Conservation (phyloP, 1,284 basidiomycete species). For the Ceratobasidium sp. region DNA sequence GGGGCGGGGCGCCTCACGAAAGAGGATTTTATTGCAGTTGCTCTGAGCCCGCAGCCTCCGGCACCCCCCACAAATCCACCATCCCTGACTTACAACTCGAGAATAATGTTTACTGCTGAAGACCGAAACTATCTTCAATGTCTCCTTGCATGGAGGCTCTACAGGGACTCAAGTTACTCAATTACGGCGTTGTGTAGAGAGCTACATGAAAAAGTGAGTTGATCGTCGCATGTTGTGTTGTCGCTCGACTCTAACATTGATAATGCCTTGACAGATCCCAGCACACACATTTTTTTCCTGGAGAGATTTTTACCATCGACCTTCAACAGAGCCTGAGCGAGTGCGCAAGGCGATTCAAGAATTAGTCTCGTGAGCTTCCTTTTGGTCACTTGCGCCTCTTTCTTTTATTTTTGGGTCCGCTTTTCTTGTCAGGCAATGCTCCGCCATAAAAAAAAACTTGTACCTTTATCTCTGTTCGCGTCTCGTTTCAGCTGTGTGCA, state of each 20-base stretch:
- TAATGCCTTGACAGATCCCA: neutral
- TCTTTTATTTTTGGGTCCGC: neutral
- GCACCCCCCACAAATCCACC: neutral
- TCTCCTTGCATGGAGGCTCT: conserved; percentile 23
- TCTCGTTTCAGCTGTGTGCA: neutral
- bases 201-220: conserved; percentile 3
- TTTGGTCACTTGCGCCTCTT: neutral
- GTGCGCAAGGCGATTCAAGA: neutral
- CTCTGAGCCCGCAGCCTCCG: conserved; percentile 11
- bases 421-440: neutral
- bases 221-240: neutral
- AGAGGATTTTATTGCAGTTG: conserved; percentile 16
- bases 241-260: neutral
- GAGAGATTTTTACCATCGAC: neutral
- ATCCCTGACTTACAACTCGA: neutral
- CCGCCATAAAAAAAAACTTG: neutral
- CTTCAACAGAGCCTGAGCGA: neutral
- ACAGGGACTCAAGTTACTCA: conserved; percentile 7
- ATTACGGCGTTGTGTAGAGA: conserved; percentile 1
- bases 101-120: neutral
- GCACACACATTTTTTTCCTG: neutral
- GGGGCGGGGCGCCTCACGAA: conserved; percentile 2
- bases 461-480: neutral
- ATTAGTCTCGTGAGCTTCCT: neutral
- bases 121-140: conserved; percentile 22